A percentile compares a stretch with the other conserved stretches of the same genome.
Conservation (phyloP, 192 early-diverging fungal genomes). For the Entomortierella chlamydospora region DNA sequence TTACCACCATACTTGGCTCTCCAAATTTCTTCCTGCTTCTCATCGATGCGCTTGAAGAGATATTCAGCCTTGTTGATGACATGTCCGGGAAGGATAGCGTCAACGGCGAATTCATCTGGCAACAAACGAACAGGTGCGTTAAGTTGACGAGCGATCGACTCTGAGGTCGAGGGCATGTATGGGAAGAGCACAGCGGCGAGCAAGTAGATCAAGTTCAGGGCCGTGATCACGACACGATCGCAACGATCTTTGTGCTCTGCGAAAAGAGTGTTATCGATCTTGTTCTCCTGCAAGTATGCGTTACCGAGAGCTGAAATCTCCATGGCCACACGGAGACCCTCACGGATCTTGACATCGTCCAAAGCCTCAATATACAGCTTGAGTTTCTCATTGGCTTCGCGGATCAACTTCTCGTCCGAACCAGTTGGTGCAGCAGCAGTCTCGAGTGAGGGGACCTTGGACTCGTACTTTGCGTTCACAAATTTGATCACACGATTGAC, state of each 20-base stretch:
- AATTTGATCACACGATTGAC: slow-evolving; percentile 98
- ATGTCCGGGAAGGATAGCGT: slow-evolving; percentile 83
- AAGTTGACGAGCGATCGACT: slow-evolving; percentile 84
- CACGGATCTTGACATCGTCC: slow-evolving; percentile 87
- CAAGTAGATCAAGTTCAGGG: slow-evolving; percentile 91
- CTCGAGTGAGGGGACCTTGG: slow-evolving; percentile 75
- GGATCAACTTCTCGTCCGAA: slow-evolving; percentile 77
- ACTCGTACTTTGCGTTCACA: slow-evolving; percentile 89
- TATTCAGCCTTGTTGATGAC: slow-evolving; percentile 88
- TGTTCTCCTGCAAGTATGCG: slow-evolving; percentile 93
- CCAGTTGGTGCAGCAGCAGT: slow-evolving; percentile 59
- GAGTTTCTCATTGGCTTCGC: slow-evolving; percentile 85
- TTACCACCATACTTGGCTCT: slow-evolving; percentile 84
- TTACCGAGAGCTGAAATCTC: slow-evolving; percentile 96
- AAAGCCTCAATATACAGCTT: slow-evolving; percentile 80
- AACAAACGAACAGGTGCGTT: slow-evolving; percentile 84
- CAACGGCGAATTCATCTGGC: slow-evolving; percentile 80
- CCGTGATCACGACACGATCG: slow-evolving; percentile 86
- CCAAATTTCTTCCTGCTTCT: slow-evolving; percentile 84
- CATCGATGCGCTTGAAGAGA: slow-evolving; percentile 92
- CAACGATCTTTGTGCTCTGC: slow-evolving; percentile 79
- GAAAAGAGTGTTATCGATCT: slow-evolving; percentile 92
- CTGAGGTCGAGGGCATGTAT: slow-evolving; percentile 91
- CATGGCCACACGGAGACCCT: slow-evolving; percentile 88
- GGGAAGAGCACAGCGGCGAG: slow-evolving; percentile 88